These are phyloP conservation scores for Candida tibetensis DNA, from an alignment of 805 yeast species.

Conservation along the genomic window DNA sequence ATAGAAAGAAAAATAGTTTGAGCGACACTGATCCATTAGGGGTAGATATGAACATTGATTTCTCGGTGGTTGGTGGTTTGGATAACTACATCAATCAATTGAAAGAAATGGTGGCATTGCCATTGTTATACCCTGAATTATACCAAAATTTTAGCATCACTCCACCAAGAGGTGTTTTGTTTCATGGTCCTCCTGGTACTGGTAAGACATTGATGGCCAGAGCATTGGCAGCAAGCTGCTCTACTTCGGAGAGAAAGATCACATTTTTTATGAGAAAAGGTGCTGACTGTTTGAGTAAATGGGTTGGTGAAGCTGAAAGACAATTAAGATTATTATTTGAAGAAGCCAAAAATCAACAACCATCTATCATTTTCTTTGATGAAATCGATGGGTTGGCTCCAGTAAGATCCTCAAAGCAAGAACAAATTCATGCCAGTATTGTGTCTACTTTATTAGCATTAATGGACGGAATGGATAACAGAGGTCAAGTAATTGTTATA, in stretches of 20 bases:
- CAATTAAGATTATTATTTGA: constrained; percentile 88
- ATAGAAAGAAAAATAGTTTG: constrained; percentile 52
- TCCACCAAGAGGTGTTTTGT: constrained; percentile 95
- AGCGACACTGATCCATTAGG: constrained; percentile 96
- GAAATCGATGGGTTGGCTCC: constrained; percentile 99
- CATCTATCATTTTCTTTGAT: constrained; percentile 93
- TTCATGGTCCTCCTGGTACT: constrained; percentile 99
- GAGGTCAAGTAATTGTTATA: constrained; percentile 96
- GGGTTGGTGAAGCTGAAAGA: constrained; percentile 99
- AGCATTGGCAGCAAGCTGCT: constrained; percentile 93
- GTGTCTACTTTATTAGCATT: constrained; percentile 92
- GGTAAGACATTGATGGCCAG: constrained; percentile 98
- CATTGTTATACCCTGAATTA: constrained; percentile 88
- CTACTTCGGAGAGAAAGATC: constrained; percentile 78
- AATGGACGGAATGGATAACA: constrained; percentile 99
- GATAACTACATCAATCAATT: constrained; percentile 87
- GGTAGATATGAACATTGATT: constrained; percentile 80
- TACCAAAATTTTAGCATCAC: constrained; percentile 87
- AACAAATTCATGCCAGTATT: constrained; percentile 96
- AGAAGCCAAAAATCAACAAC: constrained; percentile 95
- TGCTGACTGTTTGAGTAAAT: constrained; percentile 92
- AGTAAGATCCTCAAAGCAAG: constrained; percentile 94
- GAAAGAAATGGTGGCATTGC: constrained; percentile 95
- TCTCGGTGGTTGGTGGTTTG: constrained; percentile 85
- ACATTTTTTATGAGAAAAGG: constrained; percentile 98